Conservation (phyloP, 352 stramenopile genomes). For the Phytophthora lateralis region DNA sequence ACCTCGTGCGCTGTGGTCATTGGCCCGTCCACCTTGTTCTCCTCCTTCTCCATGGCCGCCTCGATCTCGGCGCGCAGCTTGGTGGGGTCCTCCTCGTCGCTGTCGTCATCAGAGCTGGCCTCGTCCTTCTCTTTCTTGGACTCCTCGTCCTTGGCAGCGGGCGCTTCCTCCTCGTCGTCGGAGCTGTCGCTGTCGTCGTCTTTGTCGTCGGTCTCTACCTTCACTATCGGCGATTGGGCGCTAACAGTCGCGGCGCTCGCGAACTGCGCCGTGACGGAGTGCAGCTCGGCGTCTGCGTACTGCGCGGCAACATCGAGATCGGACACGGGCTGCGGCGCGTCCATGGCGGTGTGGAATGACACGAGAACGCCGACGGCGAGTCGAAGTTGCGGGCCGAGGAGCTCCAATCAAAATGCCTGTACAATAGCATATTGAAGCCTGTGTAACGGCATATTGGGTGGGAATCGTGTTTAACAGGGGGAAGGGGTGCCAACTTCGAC, state of each 20-base stretch:
- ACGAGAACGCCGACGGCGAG: neutral
- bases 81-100: conserved; percentile 38
- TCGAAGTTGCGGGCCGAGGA: conserved; percentile 13
- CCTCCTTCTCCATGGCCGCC: conserved; percentile 75
- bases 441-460: neutral
- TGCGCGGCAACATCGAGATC: conserved; percentile 61
- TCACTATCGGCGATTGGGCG: conserved; percentile 4
- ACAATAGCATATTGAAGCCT: neutral
- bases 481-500: conserved; percentile 17
- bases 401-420: conserved; percentile 38
- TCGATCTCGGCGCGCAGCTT: conserved; percentile 79
- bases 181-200: conserved; percentile 35
- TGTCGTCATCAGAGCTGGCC: conserved; percentile 31
- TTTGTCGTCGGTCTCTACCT: conserved; percentile 4
- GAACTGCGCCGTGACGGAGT: conserved; percentile 52
- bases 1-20: conserved; percentile 79
- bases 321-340: conserved; percentile 28
- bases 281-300: conserved; percentile 59
- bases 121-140: conserved; percentile 6
- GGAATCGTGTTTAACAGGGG: conserved; percentile 13
- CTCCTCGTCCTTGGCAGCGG: conserved; percentile 12
- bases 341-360: conserved; percentile 7
- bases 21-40: conserved; percentile 45
- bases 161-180: conserved; percentile 30
- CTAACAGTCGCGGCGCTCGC: conserved; percentile 29